Base-by-base conservation (phyloP, 2,329 filamentous ascomycete species). In the Colletotrichum tropicale region DNA sequence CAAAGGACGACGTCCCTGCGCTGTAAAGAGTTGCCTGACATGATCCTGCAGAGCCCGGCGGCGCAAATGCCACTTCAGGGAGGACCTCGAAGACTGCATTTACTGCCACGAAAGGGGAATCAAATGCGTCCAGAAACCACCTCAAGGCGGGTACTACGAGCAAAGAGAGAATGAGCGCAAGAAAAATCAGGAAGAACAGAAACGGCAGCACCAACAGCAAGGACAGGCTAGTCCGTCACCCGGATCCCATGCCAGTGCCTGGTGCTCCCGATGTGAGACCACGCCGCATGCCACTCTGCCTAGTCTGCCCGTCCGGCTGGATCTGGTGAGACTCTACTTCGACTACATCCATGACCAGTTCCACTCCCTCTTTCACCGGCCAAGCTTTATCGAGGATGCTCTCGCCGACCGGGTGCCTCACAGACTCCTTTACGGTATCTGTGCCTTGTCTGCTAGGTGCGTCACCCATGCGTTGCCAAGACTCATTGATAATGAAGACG, bases 31-130 rank as follows among this genome's bases (percentile, higher is more conserved):
- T 71, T 62, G 67, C 55, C 75, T 77, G 72, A 77, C 68, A 72
- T 48, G 15, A 52, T 60, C 7, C 32, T 36, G 21, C 68, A 77
- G 75, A 58, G 65, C 75, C 38, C 76, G 76, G 26, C 74, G 76
- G 74, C 76, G 76, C 43, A 77, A 71, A 56, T 77, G 74, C 55
- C 70, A 76, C 34, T 71, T 64, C 30, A 70, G 66, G 26, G 66
- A 77, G 32, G 74, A 70, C 24, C 80, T 86, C 18, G 90, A 90
- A 3, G 81, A 85, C 21, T 93, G 91, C 78, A 81, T 87, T 10
- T 86, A 91, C 61, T 93, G 91, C 79, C 80, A 81, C 1, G 86
- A 88, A 68, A 86, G 89, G 26, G 81, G 83, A 2, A 80, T 91
- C 3, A 66, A 79, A 1, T 93, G 91, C 81, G 80, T 84, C 10